phyloP scores from a whole-genome alignment of 176 grass and related monocot genomes.

The Pontederia crassipes region DNA sequence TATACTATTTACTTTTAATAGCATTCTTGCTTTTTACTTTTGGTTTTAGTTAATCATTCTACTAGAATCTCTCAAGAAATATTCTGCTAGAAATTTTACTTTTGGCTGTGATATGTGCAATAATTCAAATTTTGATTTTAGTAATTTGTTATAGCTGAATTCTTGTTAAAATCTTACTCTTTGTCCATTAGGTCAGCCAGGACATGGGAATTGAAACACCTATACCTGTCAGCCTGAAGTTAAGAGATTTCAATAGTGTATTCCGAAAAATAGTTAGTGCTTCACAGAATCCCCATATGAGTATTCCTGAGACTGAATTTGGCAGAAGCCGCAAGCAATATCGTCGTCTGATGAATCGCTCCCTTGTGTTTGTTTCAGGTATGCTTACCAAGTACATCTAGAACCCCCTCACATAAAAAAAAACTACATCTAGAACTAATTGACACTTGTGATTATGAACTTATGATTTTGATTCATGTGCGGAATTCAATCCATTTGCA shows the following conservation, averaged over 20 bases:
- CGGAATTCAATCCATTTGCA: no score
- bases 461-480: no score
- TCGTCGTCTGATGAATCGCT: slow-evolving; percentile 71
- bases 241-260: slow-evolving; percentile 83
- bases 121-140: no score
- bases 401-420: no score
- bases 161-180: background rate
- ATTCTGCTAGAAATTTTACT: no score
- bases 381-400: slow-evolving; percentile 10
- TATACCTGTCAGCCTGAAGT: slow-evolving; percentile 79
- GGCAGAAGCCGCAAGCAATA: slow-evolving; percentile 88
- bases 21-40: no score
- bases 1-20: no score
- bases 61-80: no score
- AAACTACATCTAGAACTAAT: no score
- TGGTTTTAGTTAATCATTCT: no score
- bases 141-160: background rate
- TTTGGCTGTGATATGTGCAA: no score
- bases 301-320: slow-evolving; percentile 93
- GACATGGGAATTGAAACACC: slow-evolving; percentile 94
- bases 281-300: slow-evolving; percentile 69
- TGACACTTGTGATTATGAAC: background rate
- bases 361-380: slow-evolving; percentile 94
- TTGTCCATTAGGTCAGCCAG: slow-evolving; percentile 54
- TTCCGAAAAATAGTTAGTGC: slow-evolving; percentile 53